Base-by-base conservation (phyloP, 139 green algal species). In the Haematococcus sp. region DNA sequence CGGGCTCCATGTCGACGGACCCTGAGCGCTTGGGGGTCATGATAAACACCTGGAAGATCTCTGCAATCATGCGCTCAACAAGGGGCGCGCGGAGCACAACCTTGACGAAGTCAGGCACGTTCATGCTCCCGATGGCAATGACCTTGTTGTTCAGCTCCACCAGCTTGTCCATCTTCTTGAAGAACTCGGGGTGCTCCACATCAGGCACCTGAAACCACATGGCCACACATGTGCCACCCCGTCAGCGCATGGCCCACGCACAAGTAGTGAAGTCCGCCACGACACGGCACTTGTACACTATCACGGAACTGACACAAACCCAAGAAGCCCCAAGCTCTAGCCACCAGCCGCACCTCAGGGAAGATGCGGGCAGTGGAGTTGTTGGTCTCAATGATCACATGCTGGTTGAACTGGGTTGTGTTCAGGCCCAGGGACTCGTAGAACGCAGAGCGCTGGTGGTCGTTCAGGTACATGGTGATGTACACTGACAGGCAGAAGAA, bases 381-480 rank as follows among this genome's bases (percentile, higher is more conserved):
- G 91, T 99, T 99, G 35, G 96, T 99, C 92, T 99, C 92, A 56
- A 98, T 92, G 84, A 99, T 97, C 22, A 99, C 95, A 73, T 99
- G 95, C 90, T 94, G 90, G 89, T 98, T 97, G 88, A 99, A 99
- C 81, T 95, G 71, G 15, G 82, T 97, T 59, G 94, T 98, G 84
- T 98, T 88, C 52, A 99, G 79, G 81, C 95, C 95, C 32, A 99
- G 69, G 4, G 89, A 88, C 75, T 93, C 85, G 83, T 99, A 99
- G 88, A 99, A 99, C 7, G 82, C 74, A 44, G 77, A 75, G 59
- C 95, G 87, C 79, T 93, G 82, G 87, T 98, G 91, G 86, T 99
- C 95, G 86, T 99, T 99, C n/a, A 99, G 87, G 86, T 99, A 99
- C 95, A 99, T 99, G 75, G 95, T 99, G 79, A 98, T 91, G 88